Conservation (phyloP, 192 early-diverging fungal species). For the Umbelopsis isabellina region DNA sequence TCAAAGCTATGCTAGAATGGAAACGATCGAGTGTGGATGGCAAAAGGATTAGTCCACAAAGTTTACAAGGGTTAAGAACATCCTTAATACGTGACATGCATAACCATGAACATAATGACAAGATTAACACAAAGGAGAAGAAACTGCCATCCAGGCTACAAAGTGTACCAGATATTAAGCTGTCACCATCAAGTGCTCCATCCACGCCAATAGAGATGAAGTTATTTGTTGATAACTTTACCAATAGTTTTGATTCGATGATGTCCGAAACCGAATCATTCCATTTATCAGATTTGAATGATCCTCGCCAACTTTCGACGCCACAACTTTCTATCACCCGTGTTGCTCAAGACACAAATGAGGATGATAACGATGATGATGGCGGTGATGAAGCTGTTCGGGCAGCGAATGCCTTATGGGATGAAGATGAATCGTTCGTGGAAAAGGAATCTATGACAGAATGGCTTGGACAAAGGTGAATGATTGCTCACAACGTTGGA, state of each 20-base stretch:
- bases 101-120: neutral
- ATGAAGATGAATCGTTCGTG: slow-evolving; percentile 52
- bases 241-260: slow-evolving; percentile 5
- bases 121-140: neutral
- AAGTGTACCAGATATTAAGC: neutral
- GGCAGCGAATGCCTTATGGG: slow-evolving; percentile 30
- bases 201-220: neutral
- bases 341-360: neutral
- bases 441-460: slow-evolving; percentile 49
- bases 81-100: slow-evolving; percentile 17
- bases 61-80: slow-evolving; percentile 11
- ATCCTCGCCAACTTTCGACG: slow-evolving; percentile 1
- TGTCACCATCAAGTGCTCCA: slow-evolving; percentile 4
- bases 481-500: neutral
- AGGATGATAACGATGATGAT: slow-evolving; percentile 7
- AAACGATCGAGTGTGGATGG: slow-evolving; percentile 28
- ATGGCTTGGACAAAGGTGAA: slow-evolving; percentile 49
- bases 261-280: neutral
- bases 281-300: neutral
- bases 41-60: slow-evolving; percentile 14
- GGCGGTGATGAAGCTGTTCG: slow-evolving; percentile 23
- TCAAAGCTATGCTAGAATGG: slow-evolving; percentile 37
- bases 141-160: neutral
- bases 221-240: slow-evolving; percentile 6
- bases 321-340: neutral